Conservation (phyloP, 176 grass and related monocot species). For the Oryza glumipatula region DNA sequence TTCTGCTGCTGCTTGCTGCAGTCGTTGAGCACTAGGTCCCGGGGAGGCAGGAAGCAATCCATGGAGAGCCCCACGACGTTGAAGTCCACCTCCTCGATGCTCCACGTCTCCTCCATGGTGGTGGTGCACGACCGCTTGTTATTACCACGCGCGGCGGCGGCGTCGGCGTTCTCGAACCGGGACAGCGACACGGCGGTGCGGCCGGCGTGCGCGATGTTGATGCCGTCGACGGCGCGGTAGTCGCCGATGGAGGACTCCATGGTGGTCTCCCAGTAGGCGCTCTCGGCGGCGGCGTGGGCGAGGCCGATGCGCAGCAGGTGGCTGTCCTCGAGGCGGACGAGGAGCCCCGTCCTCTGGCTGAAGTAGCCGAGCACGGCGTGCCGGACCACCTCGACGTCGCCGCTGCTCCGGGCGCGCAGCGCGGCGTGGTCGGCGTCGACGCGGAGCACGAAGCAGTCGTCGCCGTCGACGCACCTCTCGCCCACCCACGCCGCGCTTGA, state of each 20-base stretch:
- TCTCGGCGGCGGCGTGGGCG: conserved; percentile 3
- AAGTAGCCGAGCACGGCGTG: conserved; percentile 79
- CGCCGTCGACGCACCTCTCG: conserved; percentile 56
- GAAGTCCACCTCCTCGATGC: conserved; percentile 82
- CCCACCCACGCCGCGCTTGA: conserved; percentile 60
- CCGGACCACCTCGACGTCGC: conserved; percentile 66
- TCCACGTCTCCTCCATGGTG: conserved; percentile 76
- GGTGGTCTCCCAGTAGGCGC: conserved; percentile 76
- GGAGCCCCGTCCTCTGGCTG: conserved; percentile 81
- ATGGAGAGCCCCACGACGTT: conserved; percentile 66
- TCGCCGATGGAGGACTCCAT: conserved; percentile 71
- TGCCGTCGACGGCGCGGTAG: conserved; percentile 72
- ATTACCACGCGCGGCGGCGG: neutral
- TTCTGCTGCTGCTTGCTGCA: neutral
- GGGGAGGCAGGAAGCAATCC: conserved; percentile 78
- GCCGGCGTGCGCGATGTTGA: conserved; percentile 78
- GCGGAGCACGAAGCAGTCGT: conserved; percentile 80
- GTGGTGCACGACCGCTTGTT: conserved; percentile 13
- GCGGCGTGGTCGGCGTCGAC: conserved; percentile 45
- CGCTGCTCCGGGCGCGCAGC: conserved; percentile 53
- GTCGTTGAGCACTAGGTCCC: conserved; percentile 38
- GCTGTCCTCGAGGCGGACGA: conserved; percentile 72
- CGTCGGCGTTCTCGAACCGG: conserved; percentile 36
- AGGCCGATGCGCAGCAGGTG: conserved; percentile 57
- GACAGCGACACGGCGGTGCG: conserved; percentile 58